phyloP scores from a whole-genome alignment of 23 red algal genomes.

The Cyanidium caldarium region DNA sequence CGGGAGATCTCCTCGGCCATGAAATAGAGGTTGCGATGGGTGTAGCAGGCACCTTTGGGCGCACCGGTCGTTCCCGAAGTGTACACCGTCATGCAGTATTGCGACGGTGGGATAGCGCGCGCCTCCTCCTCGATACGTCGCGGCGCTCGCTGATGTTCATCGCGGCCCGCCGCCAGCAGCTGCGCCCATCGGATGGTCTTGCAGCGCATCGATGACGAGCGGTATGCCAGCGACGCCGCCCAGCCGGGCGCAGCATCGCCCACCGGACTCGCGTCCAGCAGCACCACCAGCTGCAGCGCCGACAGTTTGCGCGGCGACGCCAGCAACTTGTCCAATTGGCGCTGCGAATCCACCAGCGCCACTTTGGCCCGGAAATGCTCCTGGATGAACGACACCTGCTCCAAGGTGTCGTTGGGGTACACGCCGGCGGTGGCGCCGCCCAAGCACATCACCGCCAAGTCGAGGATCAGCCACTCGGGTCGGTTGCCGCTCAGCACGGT shows the following conservation, averaged over 20 bases:
- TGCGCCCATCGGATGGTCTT: not conserved
- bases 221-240: too few relatives aligned
- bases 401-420: conserved; percentile 13
- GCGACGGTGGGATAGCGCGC: not conserved
- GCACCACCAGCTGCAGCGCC: not conserved
- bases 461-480: conserved; percentile 13
- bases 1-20: conserved; percentile 7
- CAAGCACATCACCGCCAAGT: conserved; percentile 16
- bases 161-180: not conserved
- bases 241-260: not conserved
- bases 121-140: not conserved
- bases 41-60: conserved; percentile 18
- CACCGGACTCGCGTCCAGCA: not conserved
- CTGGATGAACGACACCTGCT: conserved; percentile 15
- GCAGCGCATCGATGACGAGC: not conserved
- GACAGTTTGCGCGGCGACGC: not conserved
- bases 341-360: not conserved
- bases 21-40: conserved; percentile 21
- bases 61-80: conserved; percentile 18
- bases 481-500: conserved; percentile 9
- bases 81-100: conserved; percentile 11
- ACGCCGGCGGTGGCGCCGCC: conserved; percentile 4
- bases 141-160: not conserved
- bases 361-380: conserved; percentile 18
- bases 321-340: not conserved